Conservation (phyloP, 495 filamentous ascomycete species). For the Choiromyces venosus region DNA sequence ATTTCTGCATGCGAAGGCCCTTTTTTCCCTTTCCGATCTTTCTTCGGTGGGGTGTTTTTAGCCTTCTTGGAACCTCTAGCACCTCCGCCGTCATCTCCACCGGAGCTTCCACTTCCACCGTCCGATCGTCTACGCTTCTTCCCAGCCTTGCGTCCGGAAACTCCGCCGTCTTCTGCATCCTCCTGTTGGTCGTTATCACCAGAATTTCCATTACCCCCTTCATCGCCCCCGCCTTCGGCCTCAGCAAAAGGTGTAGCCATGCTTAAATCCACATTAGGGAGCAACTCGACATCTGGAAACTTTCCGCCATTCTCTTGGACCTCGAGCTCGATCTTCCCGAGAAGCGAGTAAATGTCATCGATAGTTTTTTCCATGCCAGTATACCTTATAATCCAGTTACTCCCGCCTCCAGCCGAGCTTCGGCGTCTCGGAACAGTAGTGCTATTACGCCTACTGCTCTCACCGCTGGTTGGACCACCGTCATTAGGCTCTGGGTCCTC, state of each 20-base stretch:
- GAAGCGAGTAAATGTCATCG: conserved; percentile 36
- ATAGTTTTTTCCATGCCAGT: conserved; percentile 41
- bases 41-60: conserved; percentile 24
- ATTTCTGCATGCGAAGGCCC: conserved; percentile 28
- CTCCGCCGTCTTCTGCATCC: conserved; percentile 26
- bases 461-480: conserved; percentile 31
- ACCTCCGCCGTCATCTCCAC: conserved; percentile 27
- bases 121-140: conserved; percentile 34
- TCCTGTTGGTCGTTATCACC: conserved; percentile 28
- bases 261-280: conserved; percentile 39
- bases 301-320: conserved; percentile 41
- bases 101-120: conserved; percentile 32
- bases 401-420: conserved; percentile 33
- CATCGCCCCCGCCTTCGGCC: conserved; percentile 14
- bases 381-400: conserved; percentile 39
- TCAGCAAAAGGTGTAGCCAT: conserved; percentile 32
- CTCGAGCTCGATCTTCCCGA: conserved; percentile 38
- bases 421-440: conserved; percentile 23
- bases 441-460: conserved; percentile 35
- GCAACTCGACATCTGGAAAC: conserved; percentile 41
- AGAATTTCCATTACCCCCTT: conserved; percentile 24
- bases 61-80: conserved; percentile 24
- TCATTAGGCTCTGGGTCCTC: conserved; percentile 32
- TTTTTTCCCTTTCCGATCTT: conserved; percentile 34
- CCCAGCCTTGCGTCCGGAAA: conserved; percentile 17